phyloP scores from a whole-genome alignment of 164 flowering plant genomes.

The Vitis cinerea region DNA sequence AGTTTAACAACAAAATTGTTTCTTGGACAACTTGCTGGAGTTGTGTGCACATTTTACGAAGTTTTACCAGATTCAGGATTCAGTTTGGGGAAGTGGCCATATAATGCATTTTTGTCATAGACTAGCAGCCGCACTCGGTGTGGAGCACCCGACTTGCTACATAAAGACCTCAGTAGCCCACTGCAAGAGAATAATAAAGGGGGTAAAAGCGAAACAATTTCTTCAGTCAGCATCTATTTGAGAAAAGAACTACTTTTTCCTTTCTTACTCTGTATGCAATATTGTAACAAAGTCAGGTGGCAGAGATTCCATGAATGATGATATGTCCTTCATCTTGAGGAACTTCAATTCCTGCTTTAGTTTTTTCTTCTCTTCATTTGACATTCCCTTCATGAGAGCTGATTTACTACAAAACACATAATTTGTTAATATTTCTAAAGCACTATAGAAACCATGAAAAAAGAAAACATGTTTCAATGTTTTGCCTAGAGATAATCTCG shows the following conservation, averaged over 20 bases:
- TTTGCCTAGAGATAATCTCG: not conserved
- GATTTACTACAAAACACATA: constrained; percentile 51
- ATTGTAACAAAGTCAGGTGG: constrained; percentile 75
- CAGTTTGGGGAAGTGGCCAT: constrained; percentile 50
- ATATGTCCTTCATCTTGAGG: constrained; percentile 69
- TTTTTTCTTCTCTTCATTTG: constrained; percentile 60
- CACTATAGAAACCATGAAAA: not conserved
- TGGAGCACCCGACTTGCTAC: constrained; percentile 71
- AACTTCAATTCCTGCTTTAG: constrained; percentile 68
- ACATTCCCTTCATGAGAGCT: constrained; percentile 67
- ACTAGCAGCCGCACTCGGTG: constrained; percentile 54
- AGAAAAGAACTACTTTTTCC: not conserved
- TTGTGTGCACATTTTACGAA: not conserved
- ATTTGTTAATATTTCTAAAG: not conserved
- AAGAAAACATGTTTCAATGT: not conserved
- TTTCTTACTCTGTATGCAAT: constrained; percentile 69
- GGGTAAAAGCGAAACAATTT: not conserved
- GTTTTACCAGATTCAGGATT: constrained; percentile 43
- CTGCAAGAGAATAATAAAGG: constrained; percentile 36
- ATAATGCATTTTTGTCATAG: constrained; percentile 74
- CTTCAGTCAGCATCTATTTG: not conserved
- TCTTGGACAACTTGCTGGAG: not conserved
- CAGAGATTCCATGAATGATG: constrained; percentile 87
- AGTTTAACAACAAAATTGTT: not conserved
- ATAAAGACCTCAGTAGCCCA: constrained; percentile 70